phyloP scores from a whole-genome alignment of 768 basidiomycete species.

The Boletus bicolor region DNA sequence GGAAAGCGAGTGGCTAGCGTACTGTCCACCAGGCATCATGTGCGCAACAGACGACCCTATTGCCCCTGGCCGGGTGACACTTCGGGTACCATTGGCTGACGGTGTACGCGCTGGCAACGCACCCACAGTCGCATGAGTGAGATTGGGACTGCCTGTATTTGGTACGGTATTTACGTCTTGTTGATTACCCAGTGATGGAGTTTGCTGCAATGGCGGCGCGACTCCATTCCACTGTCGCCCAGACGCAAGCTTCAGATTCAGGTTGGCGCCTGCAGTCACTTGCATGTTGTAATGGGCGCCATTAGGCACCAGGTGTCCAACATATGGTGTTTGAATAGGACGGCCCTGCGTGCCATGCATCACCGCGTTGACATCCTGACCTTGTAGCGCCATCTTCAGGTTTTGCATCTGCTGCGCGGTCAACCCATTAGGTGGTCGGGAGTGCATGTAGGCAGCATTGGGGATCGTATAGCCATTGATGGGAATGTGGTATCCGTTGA shows the following conservation, averaged over 20 bases:
- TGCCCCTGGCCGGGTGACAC: slow-evolving; percentile 32
- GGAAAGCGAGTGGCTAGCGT: slow-evolving; percentile 42
- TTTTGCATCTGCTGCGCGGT: slow-evolving; percentile 59
- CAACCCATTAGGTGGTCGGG: slow-evolving; percentile 40
- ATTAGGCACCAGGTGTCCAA: slow-evolving; percentile 29
- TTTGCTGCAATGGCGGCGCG: slow-evolving; percentile 22
- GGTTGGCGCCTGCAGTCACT: slow-evolving; percentile 21
- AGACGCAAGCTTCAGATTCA: slow-evolving; percentile 37
- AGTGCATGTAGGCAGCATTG: slow-evolving; percentile 34
- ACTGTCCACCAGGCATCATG: slow-evolving; percentile 39
- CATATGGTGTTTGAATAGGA: slow-evolving; percentile 35
- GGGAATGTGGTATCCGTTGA: slow-evolving; percentile 49
- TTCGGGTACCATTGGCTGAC: slow-evolving; percentile 57
- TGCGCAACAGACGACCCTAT: slow-evolving; percentile 25
- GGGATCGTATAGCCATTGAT: slow-evolving; percentile 39
- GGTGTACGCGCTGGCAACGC: slow-evolving; percentile 45
- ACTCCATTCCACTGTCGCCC: slow-evolving; percentile 40
- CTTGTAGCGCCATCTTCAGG: slow-evolving; percentile 51
- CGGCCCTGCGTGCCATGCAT: slow-evolving; percentile 35
- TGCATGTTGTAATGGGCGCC: slow-evolving; percentile 32
- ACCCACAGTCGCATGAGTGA: slow-evolving; percentile 34
- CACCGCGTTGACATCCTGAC: slow-evolving; percentile 37
- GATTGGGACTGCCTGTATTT: slow-evolving; percentile 35
- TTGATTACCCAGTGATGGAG: slow-evolving; percentile 19
- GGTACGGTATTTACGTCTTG: slow-evolving; percentile 25